Percentiles rank a stretch among this genome's conserved stretches.
Conservation (phyloP, 257 asterid species). For the Echium plantagineum region DNA sequence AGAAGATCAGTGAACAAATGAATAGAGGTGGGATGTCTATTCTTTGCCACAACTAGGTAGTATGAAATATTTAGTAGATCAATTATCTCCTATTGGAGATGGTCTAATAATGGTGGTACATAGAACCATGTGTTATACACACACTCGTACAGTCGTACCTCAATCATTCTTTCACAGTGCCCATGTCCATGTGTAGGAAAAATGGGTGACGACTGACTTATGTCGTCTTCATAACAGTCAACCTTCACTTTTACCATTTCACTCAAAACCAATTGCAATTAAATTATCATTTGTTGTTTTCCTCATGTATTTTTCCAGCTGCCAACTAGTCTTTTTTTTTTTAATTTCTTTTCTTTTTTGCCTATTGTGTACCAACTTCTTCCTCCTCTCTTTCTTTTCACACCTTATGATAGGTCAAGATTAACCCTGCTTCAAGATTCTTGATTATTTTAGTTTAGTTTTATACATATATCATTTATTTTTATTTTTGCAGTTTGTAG, state of each 20-base stretch:
- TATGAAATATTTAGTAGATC: no score
- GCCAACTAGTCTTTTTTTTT: slow-evolving; percentile 12
- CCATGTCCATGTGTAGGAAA: no score
- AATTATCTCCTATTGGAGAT: no score
- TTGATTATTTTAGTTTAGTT: slow-evolving; percentile 6
- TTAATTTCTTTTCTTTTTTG: slow-evolving; percentile 1
- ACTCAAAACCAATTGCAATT: not conserved
- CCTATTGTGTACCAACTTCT: no score
- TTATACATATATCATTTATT: not conserved
- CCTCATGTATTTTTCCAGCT: slow-evolving; percentile 11
- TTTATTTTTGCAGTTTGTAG: not conserved
- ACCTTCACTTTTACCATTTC: not conserved
- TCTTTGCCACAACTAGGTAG: no score
- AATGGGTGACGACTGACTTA: not conserved
- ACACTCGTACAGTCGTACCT: no score
- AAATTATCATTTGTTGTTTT: slow-evolving; percentile 11
- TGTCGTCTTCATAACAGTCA: not conserved
- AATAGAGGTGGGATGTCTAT: no score
- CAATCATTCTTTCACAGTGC: no score
- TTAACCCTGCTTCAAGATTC: slow-evolving; percentile 10
- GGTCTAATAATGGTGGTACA: no score
- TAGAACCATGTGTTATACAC: no score
- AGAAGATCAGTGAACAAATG: no score
- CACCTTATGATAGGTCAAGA: not conserved
- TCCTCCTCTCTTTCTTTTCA: slow-evolving; percentile 10